These are phyloP conservation scores for Penicillium cataractarum DNA, from an alignment of 495 filamentous ascomycete genomes.

Conservation along the genomic window DNA sequence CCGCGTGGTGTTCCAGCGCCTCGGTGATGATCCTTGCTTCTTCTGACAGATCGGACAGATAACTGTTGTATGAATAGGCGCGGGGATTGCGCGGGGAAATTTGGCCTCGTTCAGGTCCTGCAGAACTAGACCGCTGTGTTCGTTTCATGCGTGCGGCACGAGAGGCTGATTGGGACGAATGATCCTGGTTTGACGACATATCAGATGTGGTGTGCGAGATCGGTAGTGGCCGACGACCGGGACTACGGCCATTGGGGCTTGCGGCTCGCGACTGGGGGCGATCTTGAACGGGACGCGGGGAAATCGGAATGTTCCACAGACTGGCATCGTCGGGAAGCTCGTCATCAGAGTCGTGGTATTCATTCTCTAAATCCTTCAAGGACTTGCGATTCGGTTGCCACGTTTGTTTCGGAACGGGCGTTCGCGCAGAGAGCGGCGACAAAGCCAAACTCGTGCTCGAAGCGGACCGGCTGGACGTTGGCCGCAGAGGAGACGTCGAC, in stretches of 20 bases:
- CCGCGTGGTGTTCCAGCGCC: conserved; percentile 83
- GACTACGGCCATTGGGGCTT: conserved; percentile 59
- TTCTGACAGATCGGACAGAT: conserved; percentile 75
- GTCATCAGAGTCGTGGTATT: conserved; percentile 88
- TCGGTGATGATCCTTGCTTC: conserved; percentile 90
- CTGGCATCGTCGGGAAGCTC: conserved; percentile 91
- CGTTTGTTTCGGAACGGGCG: conserved; percentile 40
- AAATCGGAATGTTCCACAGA: conserved; percentile 94
- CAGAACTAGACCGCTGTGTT: conserved; percentile 45
- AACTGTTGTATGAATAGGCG: conserved; percentile 84
- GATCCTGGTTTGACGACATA: conserved; percentile 10
- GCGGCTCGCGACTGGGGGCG: conserved; percentile 54
- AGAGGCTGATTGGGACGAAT: conserved; percentile 28
- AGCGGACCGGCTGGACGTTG: conserved; percentile 35
- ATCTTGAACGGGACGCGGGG: conserved; percentile 74
- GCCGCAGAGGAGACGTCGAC: conserved; percentile 45
- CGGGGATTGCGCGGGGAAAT: conserved; percentile 58
- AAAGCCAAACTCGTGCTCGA: conserved; percentile 41
- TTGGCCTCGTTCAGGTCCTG: conserved; percentile 48
- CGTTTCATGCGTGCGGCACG: conserved; percentile 39
- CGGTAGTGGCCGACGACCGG: conserved; percentile 45
- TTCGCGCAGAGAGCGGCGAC: conserved; percentile 40
- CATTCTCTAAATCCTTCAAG: conserved; percentile 76
- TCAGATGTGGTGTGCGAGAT: conserved; percentile 46
- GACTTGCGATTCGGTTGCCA: conserved; percentile 85